A percentile compares a stretch with the other conserved stretches of the same genome.
phyloP scores from a whole-genome alignment of 257 asterid genomes.

The Thymus quinquecostatus region DNA sequence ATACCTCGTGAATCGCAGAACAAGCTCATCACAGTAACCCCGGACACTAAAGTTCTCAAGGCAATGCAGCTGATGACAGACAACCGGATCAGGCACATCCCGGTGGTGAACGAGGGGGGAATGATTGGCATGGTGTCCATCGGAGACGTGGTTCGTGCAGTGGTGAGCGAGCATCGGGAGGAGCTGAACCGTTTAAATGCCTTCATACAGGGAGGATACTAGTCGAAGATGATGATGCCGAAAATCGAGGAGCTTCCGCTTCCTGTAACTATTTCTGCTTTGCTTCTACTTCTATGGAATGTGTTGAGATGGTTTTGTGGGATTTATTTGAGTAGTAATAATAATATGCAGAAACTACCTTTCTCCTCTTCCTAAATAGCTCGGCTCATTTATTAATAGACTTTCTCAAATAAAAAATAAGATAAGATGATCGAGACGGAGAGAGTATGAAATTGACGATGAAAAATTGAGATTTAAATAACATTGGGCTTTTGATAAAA shows the following conservation, averaged over 20 bases:
- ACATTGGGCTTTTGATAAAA: no score
- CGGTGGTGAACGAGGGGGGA: constrained; percentile 62
- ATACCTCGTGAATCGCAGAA: constrained; percentile 56
- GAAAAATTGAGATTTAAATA: no score
- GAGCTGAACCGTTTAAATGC: constrained; percentile 85
- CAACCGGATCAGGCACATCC: constrained; percentile 92
- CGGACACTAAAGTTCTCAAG: constrained; percentile 81
- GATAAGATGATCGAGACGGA: no score
- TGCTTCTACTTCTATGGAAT: no score
- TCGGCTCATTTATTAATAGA: no score
- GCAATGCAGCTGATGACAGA: constrained; percentile 99
- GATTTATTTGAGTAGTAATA: no score
- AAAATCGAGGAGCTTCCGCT: constrained; percentile 9
- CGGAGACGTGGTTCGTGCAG: constrained; percentile 97
- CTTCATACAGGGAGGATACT: constrained; percentile 89
- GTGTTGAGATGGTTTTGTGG: no score
- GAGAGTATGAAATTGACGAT: no score
- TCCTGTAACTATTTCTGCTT: background rate
- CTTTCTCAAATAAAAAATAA: no score
- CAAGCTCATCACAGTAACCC: constrained; percentile 86
- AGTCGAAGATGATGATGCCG: constrained; percentile 43
- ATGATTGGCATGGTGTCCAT: constrained; percentile 97
- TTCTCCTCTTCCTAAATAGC: no score
- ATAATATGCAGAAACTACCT: no score
- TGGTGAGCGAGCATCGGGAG: constrained; percentile 82